Percentiles rank a stretch among this genome's conserved stretches.
Conservation (phyloP, 225 moss, liverwort and hornwort genomes). For the Rhytidiadelphus loreus region DNA sequence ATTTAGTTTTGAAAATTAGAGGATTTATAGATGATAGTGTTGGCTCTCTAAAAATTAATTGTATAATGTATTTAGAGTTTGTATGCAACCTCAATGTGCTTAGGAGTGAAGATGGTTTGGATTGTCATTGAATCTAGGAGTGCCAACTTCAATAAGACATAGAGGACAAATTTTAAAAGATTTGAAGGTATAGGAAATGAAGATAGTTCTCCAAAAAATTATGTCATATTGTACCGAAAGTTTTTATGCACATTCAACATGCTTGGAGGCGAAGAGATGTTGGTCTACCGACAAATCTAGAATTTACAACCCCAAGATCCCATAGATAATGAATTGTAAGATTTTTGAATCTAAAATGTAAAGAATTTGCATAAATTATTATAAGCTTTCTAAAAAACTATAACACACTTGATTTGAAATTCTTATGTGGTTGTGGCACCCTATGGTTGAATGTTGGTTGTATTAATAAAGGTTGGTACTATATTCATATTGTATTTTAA, state of each 20-base stretch:
- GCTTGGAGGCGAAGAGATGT: neutral
- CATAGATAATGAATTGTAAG: neutral
- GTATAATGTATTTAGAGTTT: neutral
- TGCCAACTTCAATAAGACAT: neutral
- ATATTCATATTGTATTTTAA: neutral
- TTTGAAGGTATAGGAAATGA: neutral
- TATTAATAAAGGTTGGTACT: no score
- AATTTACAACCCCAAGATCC: fast-evolving
- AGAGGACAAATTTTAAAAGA: neutral
- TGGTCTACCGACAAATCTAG: fast-evolving
- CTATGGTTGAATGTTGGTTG: neutral
- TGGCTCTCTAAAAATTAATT: neutral
- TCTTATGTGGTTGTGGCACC: fast-evolving
- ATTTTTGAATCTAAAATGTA: neutral
- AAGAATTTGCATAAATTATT: fast-evolving
- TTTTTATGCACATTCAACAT: neutral
- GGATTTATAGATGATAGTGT: no score
- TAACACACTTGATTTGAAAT: neutral
- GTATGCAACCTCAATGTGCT: neutral
- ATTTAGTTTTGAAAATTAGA: no score
- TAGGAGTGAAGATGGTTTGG: neutral
- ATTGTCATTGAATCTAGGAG: neutral
- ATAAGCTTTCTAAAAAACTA: neutral
- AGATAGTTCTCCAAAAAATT: neutral
- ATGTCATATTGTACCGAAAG: neutral